Percentiles rank a stretch among this genome's conserved stretches.
These are phyloP conservation scores for Debaryomycetaceae sp. DNA, from an alignment of 1,139 yeast species.

Conservation along the genomic window DNA sequence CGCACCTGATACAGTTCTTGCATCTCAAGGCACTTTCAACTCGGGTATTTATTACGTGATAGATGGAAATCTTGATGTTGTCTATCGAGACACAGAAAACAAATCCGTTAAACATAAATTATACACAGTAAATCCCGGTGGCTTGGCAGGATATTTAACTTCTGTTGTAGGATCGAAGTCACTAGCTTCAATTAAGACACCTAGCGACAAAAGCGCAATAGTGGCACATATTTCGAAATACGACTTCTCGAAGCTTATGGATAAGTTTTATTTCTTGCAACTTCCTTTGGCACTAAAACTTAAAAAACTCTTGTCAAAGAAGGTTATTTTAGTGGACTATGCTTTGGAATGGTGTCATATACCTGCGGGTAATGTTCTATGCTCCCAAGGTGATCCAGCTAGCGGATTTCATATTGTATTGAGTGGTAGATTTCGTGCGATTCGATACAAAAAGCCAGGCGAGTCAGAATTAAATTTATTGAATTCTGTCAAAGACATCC, in stretches of 20 bases:
- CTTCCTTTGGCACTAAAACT: constrained; percentile 74
- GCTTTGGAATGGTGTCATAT: constrained; percentile 95
- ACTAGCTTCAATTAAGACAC: constrained; percentile 60
- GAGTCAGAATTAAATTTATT: constrained; percentile 8
- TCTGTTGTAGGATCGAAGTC: constrained; percentile 79
- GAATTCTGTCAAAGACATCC: constrained; percentile 8
- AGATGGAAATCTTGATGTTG: constrained; percentile 70
- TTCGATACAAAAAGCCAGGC: constrained; percentile 25
- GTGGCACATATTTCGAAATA: constrained; percentile 71
- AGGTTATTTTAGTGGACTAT: constrained; percentile 75
- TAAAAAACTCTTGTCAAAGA: constrained; percentile 61
- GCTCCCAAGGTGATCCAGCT: constrained; percentile 82
- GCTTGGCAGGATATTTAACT: constrained; percentile 84
- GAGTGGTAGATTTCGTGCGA: constrained; percentile 83
- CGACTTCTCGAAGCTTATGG: constrained; percentile 64
- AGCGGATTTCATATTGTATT: constrained; percentile 89
- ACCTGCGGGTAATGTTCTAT: constrained; percentile 77
- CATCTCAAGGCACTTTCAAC: constrained; percentile 61
- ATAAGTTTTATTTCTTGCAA: constrained; percentile 71
- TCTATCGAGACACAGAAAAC: constrained; percentile 26
- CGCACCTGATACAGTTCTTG: constrained; percentile 53
- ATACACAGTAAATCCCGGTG: constrained; percentile 70
- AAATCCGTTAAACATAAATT: constrained; percentile 25
- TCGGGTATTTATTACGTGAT: constrained; percentile 79
- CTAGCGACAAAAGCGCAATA: constrained; percentile 52